A percentile compares a stretch with the other conserved stretches of the same genome.
These are phyloP conservation scores for Teratosphaeria nubilosa DNA, from an alignment of 2,329 filamentous ascomycete genomes.

Conservation along the genomic window DNA sequence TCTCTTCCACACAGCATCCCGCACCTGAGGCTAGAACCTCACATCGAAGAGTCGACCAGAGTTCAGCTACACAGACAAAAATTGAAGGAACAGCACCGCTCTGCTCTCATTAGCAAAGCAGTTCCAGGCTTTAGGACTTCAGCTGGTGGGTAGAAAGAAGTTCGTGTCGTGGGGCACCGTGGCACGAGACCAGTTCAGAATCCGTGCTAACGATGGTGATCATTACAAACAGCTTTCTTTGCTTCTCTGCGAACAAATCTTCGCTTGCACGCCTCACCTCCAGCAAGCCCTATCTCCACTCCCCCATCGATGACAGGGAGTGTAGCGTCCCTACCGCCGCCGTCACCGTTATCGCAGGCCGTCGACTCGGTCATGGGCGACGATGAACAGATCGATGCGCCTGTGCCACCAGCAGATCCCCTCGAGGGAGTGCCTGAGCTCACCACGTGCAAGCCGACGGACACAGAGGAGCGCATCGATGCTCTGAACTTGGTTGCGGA, in stretches of 20 bases:
- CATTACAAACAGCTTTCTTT: conserved; percentile 57
- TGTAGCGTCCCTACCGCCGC: conserved; percentile 43
- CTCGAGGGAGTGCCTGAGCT: conserved; percentile 53
- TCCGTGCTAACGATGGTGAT: not conserved
- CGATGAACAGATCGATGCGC: conserved; percentile 19
- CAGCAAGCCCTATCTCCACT: conserved; percentile 53
- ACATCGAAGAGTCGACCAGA: conserved; percentile 18
- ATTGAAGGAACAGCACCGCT: conserved; percentile 16
- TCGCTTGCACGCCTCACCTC: conserved; percentile 48
- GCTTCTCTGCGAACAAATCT: conserved; percentile 73
- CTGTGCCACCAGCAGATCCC: conserved; percentile 18
- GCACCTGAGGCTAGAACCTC: conserved; percentile 10
- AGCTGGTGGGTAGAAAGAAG: conserved; percentile 21
- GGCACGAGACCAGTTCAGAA: conserved; percentile 1
- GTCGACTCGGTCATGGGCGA: conserved; percentile 18
- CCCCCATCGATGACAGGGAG: conserved; percentile 47
- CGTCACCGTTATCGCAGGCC: conserved; percentile 30
- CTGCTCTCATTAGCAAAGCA: conserved; percentile 14
- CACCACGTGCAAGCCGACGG: conserved; percentile 44
- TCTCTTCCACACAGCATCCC: conserved; percentile 3
- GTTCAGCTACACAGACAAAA: conserved; percentile 22
- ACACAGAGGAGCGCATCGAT: conserved; percentile 51
- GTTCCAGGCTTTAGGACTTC: conserved; percentile 28
- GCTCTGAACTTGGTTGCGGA: conserved; percentile 68
- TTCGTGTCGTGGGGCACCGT: not conserved